Evolutionary conservation across 805 yeast species (phyloP).

Genomic region (Myxozyma monticola): DNA sequence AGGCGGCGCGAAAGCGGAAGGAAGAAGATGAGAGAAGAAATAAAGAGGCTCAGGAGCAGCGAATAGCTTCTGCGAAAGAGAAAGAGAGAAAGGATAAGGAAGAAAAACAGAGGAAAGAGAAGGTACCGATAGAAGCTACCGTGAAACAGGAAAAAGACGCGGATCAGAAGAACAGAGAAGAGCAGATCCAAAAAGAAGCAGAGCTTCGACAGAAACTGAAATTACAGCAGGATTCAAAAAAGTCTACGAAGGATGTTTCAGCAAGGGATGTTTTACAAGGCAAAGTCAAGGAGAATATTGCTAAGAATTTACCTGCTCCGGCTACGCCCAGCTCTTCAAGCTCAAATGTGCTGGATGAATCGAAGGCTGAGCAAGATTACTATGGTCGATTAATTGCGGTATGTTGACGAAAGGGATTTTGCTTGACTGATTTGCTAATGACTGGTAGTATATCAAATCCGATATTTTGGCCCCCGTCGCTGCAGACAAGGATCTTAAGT

Average conservation of each 20-base stretch:
- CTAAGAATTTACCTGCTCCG: too few relatives aligned
- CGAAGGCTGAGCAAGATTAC: slow-evolving; percentile 42
- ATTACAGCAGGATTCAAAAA: background rate
- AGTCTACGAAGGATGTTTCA: background rate
- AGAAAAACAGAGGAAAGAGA: slow-evolving; percentile 2
- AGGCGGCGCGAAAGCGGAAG: slow-evolving; percentile 32
- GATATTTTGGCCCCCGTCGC: slow-evolving; percentile 59
- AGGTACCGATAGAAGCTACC: background rate
- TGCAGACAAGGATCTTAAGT: slow-evolving; percentile 54
- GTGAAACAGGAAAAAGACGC: background rate
- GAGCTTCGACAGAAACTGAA: slow-evolving; percentile 1
- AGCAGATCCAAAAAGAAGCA: background rate
- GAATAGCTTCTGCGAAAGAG: slow-evolving; percentile 26
- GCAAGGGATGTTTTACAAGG: background rate
- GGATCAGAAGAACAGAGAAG: background rate
- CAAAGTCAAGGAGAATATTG: background rate
- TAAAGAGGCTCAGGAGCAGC: slow-evolving; percentile 28
- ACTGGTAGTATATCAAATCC: slow-evolving; percentile 51
- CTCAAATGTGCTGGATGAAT: slow-evolving; percentile 32
- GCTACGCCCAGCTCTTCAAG: background rate
- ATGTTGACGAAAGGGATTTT: slow-evolving; percentile 32
- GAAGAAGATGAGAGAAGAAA: slow-evolving; percentile 34
- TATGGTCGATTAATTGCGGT: slow-evolving; percentile 48
- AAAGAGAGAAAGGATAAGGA: slow-evolving; percentile 25
- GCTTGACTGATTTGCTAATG: background rate